phyloP scores from a whole-genome alignment of 108 stramenopile species.

The Cyclostephanos invisitatus region DNA sequence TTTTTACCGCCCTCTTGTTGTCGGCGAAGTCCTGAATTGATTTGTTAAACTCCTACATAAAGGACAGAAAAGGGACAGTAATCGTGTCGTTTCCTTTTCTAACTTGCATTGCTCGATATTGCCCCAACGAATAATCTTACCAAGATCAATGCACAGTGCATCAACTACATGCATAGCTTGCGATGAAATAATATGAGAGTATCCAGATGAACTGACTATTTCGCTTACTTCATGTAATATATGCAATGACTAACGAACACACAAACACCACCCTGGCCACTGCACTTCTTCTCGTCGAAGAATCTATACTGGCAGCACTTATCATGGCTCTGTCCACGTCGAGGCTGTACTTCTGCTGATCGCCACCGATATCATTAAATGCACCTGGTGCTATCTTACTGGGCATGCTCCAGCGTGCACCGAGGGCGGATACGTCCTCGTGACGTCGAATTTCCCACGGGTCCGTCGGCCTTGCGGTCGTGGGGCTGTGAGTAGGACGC shows the following conservation, averaged over 20 bases:
- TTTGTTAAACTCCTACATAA: not conserved
- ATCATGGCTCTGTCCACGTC: constrained; percentile 4
- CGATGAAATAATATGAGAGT: no score
- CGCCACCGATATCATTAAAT: constrained; percentile 49
- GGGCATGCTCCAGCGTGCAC: constrained; percentile 25
- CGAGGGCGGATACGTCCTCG: constrained; percentile 27
- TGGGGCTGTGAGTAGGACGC: constrained; percentile 19
- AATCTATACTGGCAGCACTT: constrained; percentile 2
- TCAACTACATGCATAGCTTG: not conserved
- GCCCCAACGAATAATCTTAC: not conserved
- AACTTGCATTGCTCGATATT: not conserved
- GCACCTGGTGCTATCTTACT: constrained; percentile 23
- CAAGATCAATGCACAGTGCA: not conserved
- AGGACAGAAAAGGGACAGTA: not conserved
- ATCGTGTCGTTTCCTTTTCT: not conserved
- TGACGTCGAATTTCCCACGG: constrained; percentile 35
- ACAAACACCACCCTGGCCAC: not conserved
- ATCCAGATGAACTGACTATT: no score
- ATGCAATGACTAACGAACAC: not conserved
- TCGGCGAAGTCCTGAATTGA: not conserved
- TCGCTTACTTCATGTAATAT: not conserved
- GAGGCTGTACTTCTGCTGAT: constrained; percentile 31
- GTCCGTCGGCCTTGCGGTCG: constrained; percentile 25
- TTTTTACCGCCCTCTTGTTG: not conserved
- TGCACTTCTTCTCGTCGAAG: not conserved